Percentiles rank a stretch among this genome's conserved stretches.
Evolutionary conservation across 148 eudicot species (phyloP).

Genomic region (Cornus florida): DNA sequence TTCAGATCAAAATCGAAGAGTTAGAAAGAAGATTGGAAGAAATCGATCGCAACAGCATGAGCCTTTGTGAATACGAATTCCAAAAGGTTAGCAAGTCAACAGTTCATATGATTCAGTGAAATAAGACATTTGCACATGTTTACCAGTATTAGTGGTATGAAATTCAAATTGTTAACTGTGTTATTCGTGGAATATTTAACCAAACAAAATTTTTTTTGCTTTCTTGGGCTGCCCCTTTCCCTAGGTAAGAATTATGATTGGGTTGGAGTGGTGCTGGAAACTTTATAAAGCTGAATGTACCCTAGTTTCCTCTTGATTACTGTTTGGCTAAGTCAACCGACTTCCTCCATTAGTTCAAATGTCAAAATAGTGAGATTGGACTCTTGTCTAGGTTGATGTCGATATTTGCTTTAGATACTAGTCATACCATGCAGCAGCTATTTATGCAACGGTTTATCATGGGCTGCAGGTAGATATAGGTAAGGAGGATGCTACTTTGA

Average conservation of each 20-base stretch:
- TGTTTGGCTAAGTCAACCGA: not conserved
- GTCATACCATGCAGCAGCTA: not conserved
- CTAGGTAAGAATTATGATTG: not conserved
- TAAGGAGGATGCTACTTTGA: slow-evolving; percentile 14
- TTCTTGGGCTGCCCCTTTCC: not conserved
- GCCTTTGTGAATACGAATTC: slow-evolving; percentile 16
- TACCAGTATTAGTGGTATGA: not conserved
- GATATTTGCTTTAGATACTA: not conserved
- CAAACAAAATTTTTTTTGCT: not conserved
- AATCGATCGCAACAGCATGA: slow-evolving; percentile 29
- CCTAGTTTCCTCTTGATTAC: not conserved
- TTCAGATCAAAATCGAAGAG: slow-evolving; percentile 59
- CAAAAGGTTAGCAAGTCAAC: slow-evolving; percentile 32
- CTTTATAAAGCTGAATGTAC: not conserved
- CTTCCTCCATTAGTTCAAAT: not conserved
- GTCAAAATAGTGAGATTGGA: not conserved
- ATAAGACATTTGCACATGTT: not conserved
- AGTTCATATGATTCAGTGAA: not conserved
- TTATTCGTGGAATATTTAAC: too few species aligned
- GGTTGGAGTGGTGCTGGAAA: not conserved
- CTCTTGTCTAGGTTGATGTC: not conserved
- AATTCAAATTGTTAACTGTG: not conserved
- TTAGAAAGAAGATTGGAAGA: slow-evolving; percentile 55
- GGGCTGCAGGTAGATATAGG: slow-evolving; percentile 27
- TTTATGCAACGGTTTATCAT: not conserved